Evolutionary conservation across 129 eudicot genomes (phyloP).

Genomic region (Escallonia herrerae): DNA sequence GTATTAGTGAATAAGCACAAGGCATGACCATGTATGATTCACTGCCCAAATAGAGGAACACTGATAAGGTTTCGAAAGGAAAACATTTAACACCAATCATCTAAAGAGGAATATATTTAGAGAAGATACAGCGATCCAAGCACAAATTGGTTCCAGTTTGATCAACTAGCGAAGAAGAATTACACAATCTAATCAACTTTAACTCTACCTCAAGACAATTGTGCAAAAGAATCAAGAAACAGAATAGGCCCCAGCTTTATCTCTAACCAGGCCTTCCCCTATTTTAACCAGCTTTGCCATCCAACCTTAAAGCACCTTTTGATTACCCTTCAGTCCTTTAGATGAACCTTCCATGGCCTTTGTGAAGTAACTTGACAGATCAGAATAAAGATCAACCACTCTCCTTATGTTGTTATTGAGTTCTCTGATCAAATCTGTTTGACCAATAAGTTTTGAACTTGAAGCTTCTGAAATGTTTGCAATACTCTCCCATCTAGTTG

Average conservation of each 20-base stretch:
- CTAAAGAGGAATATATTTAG: background rate
- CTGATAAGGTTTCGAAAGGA: too few relatives aligned
- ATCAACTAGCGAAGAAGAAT: background rate
- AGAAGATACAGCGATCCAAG: background rate
- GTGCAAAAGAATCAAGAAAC: slow-evolving; percentile 18
- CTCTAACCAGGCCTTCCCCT: slow-evolving; percentile 62
- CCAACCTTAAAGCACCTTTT: slow-evolving; percentile 43
- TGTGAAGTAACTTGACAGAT: slow-evolving; percentile 60
- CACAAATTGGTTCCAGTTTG: slow-evolving; percentile 8
- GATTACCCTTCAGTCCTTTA: slow-evolving; percentile 82
- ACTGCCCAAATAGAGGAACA: too few relatives aligned
- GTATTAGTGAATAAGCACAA: too few relatives aligned
- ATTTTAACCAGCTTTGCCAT: slow-evolving; percentile 55
- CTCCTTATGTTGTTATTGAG: slow-evolving; percentile 83
- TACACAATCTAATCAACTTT: slow-evolving; percentile 6
- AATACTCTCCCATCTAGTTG: slow-evolving; percentile 62
- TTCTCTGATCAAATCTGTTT: slow-evolving; percentile 66
- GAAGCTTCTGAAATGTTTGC: slow-evolving; percentile 80
- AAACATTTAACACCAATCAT: background rate
- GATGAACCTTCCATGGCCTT: slow-evolving; percentile 58
- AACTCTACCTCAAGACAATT: slow-evolving; percentile 11
- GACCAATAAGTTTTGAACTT: slow-evolving; percentile 81
- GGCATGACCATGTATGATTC: too few relatives aligned
- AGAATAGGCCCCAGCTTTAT: background rate
- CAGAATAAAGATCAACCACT: slow-evolving; percentile 72